Conservation (phyloP, 805 yeast species). For the Kuraishia cidri region DNA sequence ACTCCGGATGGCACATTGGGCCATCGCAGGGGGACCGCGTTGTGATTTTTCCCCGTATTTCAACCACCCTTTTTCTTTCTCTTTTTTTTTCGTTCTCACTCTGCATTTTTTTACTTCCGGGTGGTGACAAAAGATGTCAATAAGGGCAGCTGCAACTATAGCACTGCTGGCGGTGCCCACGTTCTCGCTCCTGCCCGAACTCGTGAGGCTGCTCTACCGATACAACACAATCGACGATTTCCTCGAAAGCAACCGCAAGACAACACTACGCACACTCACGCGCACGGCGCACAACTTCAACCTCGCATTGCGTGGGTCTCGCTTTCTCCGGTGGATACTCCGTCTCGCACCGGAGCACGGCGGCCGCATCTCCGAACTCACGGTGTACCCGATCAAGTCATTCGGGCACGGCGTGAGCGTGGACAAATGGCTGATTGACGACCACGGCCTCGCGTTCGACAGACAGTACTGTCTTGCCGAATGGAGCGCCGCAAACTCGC, state of each 20-base stretch:
- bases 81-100: too few species aligned
- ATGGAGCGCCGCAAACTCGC: slow-evolving; percentile 7
- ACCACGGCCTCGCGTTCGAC: slow-evolving; percentile 14
- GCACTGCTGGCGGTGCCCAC: background rate
- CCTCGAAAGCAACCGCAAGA: background rate
- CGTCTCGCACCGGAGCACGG: slow-evolving; percentile 1
- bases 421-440: slow-evolving; percentile 11
- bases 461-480: slow-evolving; percentile 16
- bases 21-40: too few species aligned
- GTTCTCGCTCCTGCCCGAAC: background rate
- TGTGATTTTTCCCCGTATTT: too few species aligned
- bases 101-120: too few species aligned
- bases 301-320: background rate
- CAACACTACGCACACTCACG: too few species aligned
- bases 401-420: slow-evolving; percentile 13
- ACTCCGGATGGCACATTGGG: too few species aligned
- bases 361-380: slow-evolving; percentile 3
- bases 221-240: background rate
- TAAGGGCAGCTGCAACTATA: too few species aligned
- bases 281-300: slow-evolving; percentile 1
- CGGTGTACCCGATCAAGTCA: slow-evolving; percentile 16
- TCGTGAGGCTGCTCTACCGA: background rate
- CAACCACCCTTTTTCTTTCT: too few species aligned
- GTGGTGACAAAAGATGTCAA: too few species aligned
- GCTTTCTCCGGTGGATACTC: background rate